Conservation (phyloP, 2,329 filamentous ascomycete genomes). For the Sporothrix dimorphospora region DNA sequence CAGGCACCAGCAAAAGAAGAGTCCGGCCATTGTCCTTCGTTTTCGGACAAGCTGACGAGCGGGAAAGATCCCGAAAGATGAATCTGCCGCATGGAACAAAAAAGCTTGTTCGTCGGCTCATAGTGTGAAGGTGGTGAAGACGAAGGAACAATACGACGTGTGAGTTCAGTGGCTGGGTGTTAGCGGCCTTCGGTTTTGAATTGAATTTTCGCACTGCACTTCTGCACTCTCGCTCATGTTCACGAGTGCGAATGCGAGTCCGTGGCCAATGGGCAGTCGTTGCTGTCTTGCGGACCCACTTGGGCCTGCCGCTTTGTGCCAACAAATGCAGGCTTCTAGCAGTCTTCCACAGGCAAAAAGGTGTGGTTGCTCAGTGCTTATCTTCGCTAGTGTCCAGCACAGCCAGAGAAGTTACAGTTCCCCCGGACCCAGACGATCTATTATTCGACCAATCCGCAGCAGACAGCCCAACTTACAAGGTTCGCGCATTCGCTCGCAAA, state of each 20-base stretch:
- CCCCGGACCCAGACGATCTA: no score
- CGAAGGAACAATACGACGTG: no score
- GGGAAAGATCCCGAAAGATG: background rate
- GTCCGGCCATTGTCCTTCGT: background rate
- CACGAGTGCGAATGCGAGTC: conserved; percentile 10
- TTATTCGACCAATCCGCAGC: no score
- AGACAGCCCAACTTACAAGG: background rate
- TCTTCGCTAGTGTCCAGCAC: no score
- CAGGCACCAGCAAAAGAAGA: background rate
- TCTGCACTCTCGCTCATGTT: background rate
- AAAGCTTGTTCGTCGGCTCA: background rate
- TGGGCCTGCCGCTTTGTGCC: background rate
- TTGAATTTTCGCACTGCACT: no score
- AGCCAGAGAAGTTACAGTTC: no score
- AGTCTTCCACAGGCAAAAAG: no score
- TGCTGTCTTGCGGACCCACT: background rate
- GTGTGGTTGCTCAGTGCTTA: no score
- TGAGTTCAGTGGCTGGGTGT: background rate
- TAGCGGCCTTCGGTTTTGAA: no score
- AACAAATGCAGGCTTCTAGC: background rate
- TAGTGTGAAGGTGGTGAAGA: no score
- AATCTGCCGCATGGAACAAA: background rate
- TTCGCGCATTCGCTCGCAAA: background rate
- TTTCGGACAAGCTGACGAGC: background rate
- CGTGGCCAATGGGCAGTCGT: background rate